A percentile compares a stretch with the other conserved stretches of the same genome.
Evolutionary conservation across 208 protist genomes (phyloP).

Genomic region (Porcisia deanei): DNA sequence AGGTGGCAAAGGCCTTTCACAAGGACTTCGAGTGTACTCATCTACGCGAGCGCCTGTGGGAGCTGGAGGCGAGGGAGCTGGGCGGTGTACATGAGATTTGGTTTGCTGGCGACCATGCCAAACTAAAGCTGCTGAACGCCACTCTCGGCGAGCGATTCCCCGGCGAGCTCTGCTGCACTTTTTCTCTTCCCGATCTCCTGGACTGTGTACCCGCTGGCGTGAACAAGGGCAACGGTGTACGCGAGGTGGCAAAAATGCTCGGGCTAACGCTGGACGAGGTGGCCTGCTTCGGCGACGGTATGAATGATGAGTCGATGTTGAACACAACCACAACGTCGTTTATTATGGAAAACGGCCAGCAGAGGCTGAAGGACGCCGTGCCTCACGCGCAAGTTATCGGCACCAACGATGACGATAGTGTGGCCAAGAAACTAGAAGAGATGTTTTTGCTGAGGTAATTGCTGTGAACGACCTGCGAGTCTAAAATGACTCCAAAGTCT

Average conservation of each 20-base stretch:
- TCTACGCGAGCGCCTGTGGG: constrained; percentile 19
- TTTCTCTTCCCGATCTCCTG: constrained; percentile 32
- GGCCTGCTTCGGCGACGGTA: constrained; percentile 70
- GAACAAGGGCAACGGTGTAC: constrained; percentile 59
- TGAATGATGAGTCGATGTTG: constrained; percentile 77
- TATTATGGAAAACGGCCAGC: constrained; percentile 60
- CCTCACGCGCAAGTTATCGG: constrained; percentile 48
- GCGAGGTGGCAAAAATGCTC: constrained; percentile 47
- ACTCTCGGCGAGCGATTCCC: constrained; percentile 27
- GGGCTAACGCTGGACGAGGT: constrained; percentile 34
- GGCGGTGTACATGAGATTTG: constrained; percentile 31
- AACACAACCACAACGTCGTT: constrained; percentile 41
- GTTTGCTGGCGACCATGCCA: constrained; percentile 23
- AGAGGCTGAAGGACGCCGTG: constrained; percentile 34
- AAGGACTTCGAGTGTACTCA: constrained; percentile 24
- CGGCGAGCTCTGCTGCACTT: constrained; percentile 24
- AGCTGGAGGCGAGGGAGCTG: constrained; percentile 23
- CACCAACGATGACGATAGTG: constrained; percentile 59
- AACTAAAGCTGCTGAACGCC: constrained; percentile 15
- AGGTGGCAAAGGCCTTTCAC: constrained; percentile 34
- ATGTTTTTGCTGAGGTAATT: constrained; percentile 33
- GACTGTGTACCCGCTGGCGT: constrained; percentile 39
- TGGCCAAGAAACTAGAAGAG: constrained; percentile 73
- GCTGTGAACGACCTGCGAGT: not conserved
- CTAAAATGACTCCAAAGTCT: not conserved